phyloP scores from a whole-genome alignment of 192 early-diverging fungal species.

The Allomyces macrogynus region DNA sequence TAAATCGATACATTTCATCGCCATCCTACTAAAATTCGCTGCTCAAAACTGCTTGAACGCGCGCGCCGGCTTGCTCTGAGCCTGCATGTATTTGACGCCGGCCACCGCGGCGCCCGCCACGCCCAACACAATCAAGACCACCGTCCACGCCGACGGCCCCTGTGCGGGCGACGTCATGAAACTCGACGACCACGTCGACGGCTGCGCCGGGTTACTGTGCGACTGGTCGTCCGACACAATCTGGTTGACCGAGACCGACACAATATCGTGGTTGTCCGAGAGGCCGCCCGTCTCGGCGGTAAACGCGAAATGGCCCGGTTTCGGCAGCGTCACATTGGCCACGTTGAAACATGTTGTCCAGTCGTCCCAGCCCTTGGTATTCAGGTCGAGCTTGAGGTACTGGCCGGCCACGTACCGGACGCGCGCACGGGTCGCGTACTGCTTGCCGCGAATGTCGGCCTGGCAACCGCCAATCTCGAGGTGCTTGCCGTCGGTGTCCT shows the following conservation, averaged over 20 bases:
- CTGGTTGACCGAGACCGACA: conserved; percentile 17
- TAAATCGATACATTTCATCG: too few species aligned
- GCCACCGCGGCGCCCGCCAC: not conserved
- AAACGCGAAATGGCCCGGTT: conserved; percentile 70
- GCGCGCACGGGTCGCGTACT: conserved; percentile 15
- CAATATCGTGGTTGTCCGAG: conserved; percentile 39
- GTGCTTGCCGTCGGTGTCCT: conserved; percentile 21
- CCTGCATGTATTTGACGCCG: not conserved
- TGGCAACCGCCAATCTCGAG: conserved; percentile 2
- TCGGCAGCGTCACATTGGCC: conserved; percentile 54
- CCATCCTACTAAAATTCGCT: too few species aligned
- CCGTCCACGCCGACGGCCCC: not conserved
- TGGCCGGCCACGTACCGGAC: conserved; percentile 22
- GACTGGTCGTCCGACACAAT: not conserved
- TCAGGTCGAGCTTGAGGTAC: conserved; percentile 24
- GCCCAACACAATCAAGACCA: not conserved
- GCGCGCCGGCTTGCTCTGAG: not conserved
- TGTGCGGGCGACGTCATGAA: not conserved
- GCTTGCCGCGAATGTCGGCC: conserved; percentile 19
- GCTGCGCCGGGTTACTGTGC: not conserved
- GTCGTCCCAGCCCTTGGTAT: conserved; percentile 11
- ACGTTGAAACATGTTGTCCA: conserved; percentile 49
- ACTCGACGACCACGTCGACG: not conserved
- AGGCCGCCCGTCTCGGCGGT: conserved; percentile 81
- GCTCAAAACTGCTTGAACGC: not conserved